Evolutionary conservation across 371 early-diverging fungal species (phyloP).

Genomic region (Mortierella sp.): DNA sequence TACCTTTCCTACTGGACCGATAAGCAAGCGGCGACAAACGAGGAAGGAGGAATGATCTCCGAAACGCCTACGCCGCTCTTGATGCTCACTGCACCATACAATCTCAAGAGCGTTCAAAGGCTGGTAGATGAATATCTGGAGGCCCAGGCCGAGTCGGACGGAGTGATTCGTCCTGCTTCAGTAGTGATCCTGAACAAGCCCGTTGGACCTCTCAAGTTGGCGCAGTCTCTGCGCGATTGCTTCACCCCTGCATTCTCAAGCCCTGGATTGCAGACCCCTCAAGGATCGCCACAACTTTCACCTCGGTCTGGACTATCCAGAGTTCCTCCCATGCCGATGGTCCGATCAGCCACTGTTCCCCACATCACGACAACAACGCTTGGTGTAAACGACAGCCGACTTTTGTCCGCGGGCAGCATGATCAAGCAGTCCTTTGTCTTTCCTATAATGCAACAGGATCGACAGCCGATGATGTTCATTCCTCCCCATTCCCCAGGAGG

Average conservation of each 20-base stretch:
- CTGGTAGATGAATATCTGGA: slow-evolving; percentile 46
- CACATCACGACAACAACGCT: slow-evolving; percentile 35
- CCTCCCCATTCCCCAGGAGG: slow-evolving; percentile 56
- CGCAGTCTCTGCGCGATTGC: slow-evolving; percentile 53
- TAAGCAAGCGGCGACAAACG: slow-evolving; percentile 12
- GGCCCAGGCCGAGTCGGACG: slow-evolving; percentile 29
- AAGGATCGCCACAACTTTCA: slow-evolving; percentile 38
- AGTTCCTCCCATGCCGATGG: slow-evolving; percentile 30
- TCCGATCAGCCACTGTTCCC: slow-evolving; percentile 46
- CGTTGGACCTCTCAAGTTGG: slow-evolving; percentile 48
- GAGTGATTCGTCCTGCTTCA: slow-evolving; percentile 36
- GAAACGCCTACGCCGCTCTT: slow-evolving; percentile 35
- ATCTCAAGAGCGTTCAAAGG: slow-evolving; percentile 29
- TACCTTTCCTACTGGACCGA: slow-evolving; percentile 42
- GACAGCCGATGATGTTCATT: slow-evolving; percentile 20
- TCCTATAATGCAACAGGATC: slow-evolving; percentile 13
- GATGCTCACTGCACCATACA: slow-evolving; percentile 29
- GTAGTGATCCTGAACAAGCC: slow-evolving; percentile 52
- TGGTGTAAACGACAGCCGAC: slow-evolving; percentile 33
- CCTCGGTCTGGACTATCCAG: neutral
- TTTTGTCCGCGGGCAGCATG: slow-evolving; percentile 37
- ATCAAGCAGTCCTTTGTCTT: slow-evolving; percentile 33
- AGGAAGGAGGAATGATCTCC: slow-evolving; percentile 1
- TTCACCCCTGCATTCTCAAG: slow-evolving; percentile 47
- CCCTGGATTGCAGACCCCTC: slow-evolving; percentile 31